phyloP scores from a whole-genome alignment of 441 rosid genomes.

The Syzygium malaccense region DNA sequence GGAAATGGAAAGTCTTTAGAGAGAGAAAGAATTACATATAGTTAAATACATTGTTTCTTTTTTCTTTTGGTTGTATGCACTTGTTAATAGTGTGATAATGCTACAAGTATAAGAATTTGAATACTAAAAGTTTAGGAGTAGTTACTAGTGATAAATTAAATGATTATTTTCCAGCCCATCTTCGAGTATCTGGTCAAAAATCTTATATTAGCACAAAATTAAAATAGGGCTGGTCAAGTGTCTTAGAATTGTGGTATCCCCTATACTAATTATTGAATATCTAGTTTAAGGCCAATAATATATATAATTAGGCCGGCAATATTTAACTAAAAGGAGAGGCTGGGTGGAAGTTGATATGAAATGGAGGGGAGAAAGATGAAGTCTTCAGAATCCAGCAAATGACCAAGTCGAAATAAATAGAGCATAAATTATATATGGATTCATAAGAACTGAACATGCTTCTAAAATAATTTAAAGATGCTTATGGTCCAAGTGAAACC shows the following conservation, averaged over 20 bases:
- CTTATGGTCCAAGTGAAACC: background rate
- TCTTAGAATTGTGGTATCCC: background rate
- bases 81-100: background rate
- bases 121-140: background rate
- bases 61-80: background rate
- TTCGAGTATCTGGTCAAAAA: background rate
- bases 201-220: background rate
- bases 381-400: background rate
- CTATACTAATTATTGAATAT: background rate
- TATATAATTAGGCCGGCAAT: background rate
- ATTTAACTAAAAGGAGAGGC: background rate
- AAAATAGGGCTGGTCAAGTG: background rate
- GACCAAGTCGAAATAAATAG: background rate
- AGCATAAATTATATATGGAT: background rate
- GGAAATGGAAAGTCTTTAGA: background rate
- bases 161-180: background rate
- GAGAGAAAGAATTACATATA: background rate
- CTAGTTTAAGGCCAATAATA: background rate
- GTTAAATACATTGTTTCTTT: background rate
- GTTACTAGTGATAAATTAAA: background rate
- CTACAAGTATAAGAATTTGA: background rate
- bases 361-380: background rate
- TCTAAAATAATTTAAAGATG: background rate
- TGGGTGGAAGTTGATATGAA: background rate
- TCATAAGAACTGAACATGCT: background rate